Percentiles rank a stretch among this genome's conserved stretches.
Conservation (phyloP, 352 stramenopile species). For the Elongisporangium undulatum region DNA sequence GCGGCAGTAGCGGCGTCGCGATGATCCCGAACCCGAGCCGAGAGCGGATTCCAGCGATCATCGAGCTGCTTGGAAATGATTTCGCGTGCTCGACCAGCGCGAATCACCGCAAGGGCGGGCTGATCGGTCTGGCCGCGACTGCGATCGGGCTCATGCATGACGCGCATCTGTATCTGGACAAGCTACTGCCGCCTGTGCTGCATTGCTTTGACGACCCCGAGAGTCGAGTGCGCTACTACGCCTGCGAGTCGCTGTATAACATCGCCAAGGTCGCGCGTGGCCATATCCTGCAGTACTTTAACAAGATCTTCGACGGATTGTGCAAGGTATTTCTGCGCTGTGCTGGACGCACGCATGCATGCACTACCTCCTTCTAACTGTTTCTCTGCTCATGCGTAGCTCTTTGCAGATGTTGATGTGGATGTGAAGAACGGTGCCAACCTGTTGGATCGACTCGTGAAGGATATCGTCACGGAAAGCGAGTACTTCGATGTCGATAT, state of each 20-base stretch:
- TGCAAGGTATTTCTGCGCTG: slow-evolving; percentile 39
- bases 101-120: slow-evolving; percentile 98
- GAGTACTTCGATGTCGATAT: slow-evolving; percentile 98
- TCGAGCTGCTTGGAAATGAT: slow-evolving; percentile 95
- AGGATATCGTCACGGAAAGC: slow-evolving; percentile 99
- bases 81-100: slow-evolving; percentile 98
- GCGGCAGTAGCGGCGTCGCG: slow-evolving; percentile 16
- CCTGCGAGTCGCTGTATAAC: slow-evolving; percentile 99
- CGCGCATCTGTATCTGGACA: slow-evolving; percentile 89
- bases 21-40: slow-evolving; percentile 42
- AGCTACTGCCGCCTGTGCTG: slow-evolving; percentile 96
- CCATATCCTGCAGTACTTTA: slow-evolving; percentile 97
- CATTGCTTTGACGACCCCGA: slow-evolving; percentile 99
- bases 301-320: slow-evolving; percentile 98
- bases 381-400: slow-evolving; percentile 51
- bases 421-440: slow-evolving; percentile 98
- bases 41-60: slow-evolving; percentile 92
- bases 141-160: slow-evolving; percentile 97
- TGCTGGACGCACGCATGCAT: neutral
- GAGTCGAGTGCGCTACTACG: slow-evolving; percentile 97
- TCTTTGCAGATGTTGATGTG: slow-evolving; percentile 99
- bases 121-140: slow-evolving; percentile 97
- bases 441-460: slow-evolving; percentile 90
- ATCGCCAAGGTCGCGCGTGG: slow-evolving; percentile 97
- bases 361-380: neutral